phyloP scores from a whole-genome alignment of 371 early-diverging fungal genomes.

The Rhizopus arrhizus region DNA sequence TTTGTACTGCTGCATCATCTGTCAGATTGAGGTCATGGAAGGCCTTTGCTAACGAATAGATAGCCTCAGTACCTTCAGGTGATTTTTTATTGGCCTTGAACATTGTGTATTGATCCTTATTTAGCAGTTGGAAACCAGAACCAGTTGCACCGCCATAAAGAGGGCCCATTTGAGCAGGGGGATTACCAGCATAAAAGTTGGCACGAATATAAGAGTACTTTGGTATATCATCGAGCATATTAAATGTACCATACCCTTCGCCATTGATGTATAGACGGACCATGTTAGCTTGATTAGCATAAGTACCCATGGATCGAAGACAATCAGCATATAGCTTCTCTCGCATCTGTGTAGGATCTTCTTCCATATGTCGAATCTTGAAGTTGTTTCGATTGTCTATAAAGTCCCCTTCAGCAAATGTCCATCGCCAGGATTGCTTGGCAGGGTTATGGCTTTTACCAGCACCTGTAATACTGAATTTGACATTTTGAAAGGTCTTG shows the following conservation, averaged over 20 bases:
- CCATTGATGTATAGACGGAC: constrained; percentile 58
- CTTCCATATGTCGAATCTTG: constrained; percentile 61
- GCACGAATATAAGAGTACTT: constrained; percentile 55
- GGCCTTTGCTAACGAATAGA: constrained; percentile 38
- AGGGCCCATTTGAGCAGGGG: constrained; percentile 52
- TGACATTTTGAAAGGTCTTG: constrained; percentile 43
- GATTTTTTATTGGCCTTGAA: constrained; percentile 30
- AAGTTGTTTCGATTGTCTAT: constrained; percentile 51
- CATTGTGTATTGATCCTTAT: constrained; percentile 28
- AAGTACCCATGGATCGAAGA: constrained; percentile 55
- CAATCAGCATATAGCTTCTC: constrained; percentile 62
- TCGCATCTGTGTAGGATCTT: constrained; percentile 65
- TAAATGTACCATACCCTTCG: constrained; percentile 57
- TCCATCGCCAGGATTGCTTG: constrained; percentile 60
- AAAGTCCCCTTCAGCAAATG: constrained; percentile 33
- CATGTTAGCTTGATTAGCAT: constrained; percentile 57
- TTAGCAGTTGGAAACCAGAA: constrained; percentile 42
- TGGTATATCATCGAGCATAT: constrained; percentile 53
- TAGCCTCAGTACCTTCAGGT: constrained; percentile 30
- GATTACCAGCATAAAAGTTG: constrained; percentile 50
- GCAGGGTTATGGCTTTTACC: constrained; percentile 59
- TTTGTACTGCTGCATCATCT: constrained; percentile 35
- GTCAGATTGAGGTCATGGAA: constrained; percentile 36
- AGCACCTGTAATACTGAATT: constrained; percentile 57
- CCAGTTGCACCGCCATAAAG: constrained; percentile 58